phyloP scores from a whole-genome alignment of 306 rosid genomes.

The Glycine soja region DNA sequence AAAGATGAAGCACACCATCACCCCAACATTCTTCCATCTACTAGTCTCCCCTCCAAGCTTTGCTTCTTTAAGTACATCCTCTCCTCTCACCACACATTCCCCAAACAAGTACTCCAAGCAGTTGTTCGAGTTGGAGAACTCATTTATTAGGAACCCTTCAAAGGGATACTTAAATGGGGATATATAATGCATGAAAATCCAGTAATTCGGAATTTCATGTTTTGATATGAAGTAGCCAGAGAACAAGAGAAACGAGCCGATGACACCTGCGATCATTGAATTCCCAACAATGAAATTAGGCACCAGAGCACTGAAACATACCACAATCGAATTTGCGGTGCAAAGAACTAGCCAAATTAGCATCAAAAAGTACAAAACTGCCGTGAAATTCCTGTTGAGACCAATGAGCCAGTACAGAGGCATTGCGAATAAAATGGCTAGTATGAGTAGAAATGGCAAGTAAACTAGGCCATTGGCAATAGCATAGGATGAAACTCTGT shows the following conservation, averaged over 20 bases:
- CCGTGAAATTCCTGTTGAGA: constrained; percentile 66
- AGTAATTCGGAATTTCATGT: constrained; percentile 66
- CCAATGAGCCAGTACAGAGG: constrained; percentile 85
- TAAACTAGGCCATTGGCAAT: constrained; percentile 79
- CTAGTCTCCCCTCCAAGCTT: constrained; percentile 70
- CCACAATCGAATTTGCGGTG: constrained; percentile 83
- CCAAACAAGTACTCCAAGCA: constrained; percentile 79
- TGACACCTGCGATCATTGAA: constrained; percentile 75
- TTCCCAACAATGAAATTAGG: constrained; percentile 87
- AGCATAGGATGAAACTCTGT: constrained; percentile 80
- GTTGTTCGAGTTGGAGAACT: constrained; percentile 69
- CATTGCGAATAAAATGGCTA: constrained; percentile 69
- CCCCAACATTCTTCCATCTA: constrained; percentile 68
- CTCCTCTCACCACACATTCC: constrained; percentile 63
- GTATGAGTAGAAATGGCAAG: constrained; percentile 76
- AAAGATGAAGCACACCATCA: constrained; percentile 71
- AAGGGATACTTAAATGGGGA: constrained; percentile 83
- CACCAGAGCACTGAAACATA: constrained; percentile 82
- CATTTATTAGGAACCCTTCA: constrained; percentile 81
- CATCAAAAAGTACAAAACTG: constrained; percentile 68
- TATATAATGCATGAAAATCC: constrained; percentile 85
- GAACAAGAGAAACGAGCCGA: constrained; percentile 83
- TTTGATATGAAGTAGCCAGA: constrained; percentile 86
- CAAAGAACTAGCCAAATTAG: constrained; percentile 78
- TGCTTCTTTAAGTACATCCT: constrained; percentile 65